Conservation (phyloP, 192 early-diverging fungal species). For the Entrophospora sp. region DNA sequence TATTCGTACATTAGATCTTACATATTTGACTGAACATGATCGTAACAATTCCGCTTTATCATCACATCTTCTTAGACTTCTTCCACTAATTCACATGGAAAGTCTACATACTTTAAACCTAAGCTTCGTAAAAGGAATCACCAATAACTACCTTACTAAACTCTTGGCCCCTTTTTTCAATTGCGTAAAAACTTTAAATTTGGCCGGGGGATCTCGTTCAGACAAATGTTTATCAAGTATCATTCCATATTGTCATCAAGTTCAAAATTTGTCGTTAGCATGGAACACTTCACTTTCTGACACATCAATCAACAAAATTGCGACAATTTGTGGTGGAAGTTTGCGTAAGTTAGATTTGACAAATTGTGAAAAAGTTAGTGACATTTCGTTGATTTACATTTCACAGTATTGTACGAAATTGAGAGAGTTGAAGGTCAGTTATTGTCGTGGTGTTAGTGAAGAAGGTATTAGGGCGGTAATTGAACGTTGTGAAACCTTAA, state of each 20-base stretch:
- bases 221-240: constrained; percentile 13
- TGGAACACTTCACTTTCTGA: constrained; percentile 20
- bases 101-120: constrained; percentile 7
- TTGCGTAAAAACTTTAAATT: constrained; percentile 6
- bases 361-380: constrained; percentile 23
- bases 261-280: constrained; percentile 16
- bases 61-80: constrained; percentile 14
- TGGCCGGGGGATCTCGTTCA: constrained; percentile 14
- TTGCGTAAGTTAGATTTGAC: constrained; percentile 17
- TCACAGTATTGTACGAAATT: constrained; percentile 12
- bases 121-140: constrained; percentile 19
- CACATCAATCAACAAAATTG: constrained; percentile 9
- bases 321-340: neutral
- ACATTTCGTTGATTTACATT: constrained; percentile 5
- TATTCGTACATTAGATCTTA: constrained; percentile 15
- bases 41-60: constrained; percentile 16
- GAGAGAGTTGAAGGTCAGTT: constrained; percentile 17
- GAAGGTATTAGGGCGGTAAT: constrained; percentile 7
- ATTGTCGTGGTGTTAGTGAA: constrained; percentile 20
- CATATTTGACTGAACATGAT: constrained; percentile 17
- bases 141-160: constrained; percentile 20
- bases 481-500: constrained; percentile 10
- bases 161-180: constrained; percentile 16
- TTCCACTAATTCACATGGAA: constrained; percentile 18
- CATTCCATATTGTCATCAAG: constrained; percentile 15